Conservation (phyloP, 495 filamentous ascomycete genomes). For the Lichenothelia convexa region DNA sequence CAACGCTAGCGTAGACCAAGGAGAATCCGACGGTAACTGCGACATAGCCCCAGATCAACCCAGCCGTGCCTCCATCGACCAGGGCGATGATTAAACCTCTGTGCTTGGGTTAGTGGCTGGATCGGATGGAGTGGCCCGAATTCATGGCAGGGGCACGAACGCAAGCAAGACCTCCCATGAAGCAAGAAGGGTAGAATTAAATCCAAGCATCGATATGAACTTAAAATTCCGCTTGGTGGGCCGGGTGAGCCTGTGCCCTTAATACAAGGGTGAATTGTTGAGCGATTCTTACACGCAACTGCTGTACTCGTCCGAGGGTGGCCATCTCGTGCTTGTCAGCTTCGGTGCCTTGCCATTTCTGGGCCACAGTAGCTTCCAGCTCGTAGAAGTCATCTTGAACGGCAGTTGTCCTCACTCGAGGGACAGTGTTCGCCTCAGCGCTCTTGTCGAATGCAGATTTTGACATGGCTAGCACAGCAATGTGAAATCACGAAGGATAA, state of each 20-base stretch:
- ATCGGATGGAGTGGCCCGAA: too few species aligned
- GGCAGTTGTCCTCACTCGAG: too few species aligned
- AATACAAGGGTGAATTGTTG: too few species aligned
- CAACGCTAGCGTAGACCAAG: conserved; percentile 4
- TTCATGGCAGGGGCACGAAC: conserved; percentile 11
- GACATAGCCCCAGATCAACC: conserved; percentile 8
- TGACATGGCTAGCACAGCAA: too few species aligned
- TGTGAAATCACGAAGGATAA: too few species aligned
- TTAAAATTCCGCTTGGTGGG: conserved; percentile 30
- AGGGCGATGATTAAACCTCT: not conserved
- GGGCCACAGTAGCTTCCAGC: too few species aligned
- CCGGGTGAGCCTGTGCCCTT: too few species aligned
- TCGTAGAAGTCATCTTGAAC: too few species aligned
- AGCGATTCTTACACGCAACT: conserved; percentile 4
- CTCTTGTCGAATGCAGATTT: too few species aligned
- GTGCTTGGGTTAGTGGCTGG: too few species aligned
- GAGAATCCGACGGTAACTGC: conserved; percentile 3
- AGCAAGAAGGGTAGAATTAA: conserved; percentile 31
- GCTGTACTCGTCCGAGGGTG: conserved; percentile 1
- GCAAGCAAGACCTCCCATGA: conserved; percentile 31
- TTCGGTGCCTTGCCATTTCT: conserved; percentile 4
- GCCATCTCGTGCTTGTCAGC: conserved; percentile 1
- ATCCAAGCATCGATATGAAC: conserved; percentile 31
- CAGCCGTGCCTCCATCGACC: conserved; percentile 7
- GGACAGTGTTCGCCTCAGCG: too few species aligned